A percentile compares a stretch with the other conserved stretches of the same genome.
phyloP scores from a whole-genome alignment of 139 green algal genomes.

The Auxenochlorella pyrenoidosa region DNA sequence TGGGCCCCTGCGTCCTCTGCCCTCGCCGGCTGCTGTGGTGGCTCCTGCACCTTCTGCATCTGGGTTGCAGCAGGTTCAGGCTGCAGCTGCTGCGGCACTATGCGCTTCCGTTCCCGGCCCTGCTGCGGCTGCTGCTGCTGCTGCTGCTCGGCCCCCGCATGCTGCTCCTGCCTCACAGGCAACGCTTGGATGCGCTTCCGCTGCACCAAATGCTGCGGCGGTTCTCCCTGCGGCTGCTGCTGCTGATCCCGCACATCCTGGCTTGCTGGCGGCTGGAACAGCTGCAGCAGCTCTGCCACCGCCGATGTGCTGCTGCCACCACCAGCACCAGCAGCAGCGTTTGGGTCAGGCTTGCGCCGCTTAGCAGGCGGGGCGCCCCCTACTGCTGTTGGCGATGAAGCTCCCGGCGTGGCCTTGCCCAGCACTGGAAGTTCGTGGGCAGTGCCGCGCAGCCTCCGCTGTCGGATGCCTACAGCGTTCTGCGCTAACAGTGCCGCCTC shows the following conservation, averaged over 20 bases:
- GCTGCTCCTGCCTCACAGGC: background rate
- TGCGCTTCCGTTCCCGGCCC: background rate
- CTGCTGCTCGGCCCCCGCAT: background rate
- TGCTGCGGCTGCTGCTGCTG: background rate
- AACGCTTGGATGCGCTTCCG: background rate
- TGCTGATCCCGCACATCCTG: background rate
- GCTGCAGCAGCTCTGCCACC: slow-evolving; percentile 27
- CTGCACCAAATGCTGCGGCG: background rate
- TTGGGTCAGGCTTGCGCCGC: background rate
- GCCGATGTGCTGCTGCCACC: background rate
- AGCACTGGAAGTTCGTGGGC: background rate
- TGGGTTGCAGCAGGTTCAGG: background rate
- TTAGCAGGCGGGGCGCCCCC: background rate
- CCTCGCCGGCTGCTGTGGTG: background rate
- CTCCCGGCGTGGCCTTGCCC: background rate
- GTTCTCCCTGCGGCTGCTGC: background rate
- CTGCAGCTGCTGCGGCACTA: slow-evolving; percentile 11
- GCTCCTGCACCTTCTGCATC: background rate
- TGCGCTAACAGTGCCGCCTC: slow-evolving; percentile 13
- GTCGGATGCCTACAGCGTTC: background rate
- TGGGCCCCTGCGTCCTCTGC: background rate
- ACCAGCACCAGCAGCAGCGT: background rate
- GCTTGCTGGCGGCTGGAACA: slow-evolving; percentile 2
- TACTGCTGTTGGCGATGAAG: background rate
- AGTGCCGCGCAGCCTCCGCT: background rate